Base-by-base conservation (phyloP, 345 rosid genomes). In the Cardiospermum halicacabum region DNA sequence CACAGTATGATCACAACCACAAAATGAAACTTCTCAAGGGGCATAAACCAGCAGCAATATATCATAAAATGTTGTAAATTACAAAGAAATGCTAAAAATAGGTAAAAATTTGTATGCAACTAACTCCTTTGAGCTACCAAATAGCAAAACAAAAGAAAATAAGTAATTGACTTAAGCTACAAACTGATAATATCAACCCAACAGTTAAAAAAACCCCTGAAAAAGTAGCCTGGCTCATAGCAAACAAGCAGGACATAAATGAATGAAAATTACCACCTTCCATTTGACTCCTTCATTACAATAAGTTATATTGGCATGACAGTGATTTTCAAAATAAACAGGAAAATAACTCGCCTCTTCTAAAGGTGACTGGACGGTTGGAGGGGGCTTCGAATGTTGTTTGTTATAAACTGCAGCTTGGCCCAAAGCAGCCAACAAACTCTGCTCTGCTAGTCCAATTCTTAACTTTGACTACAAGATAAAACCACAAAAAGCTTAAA, bases 381-480 rank as follows among this genome's bases (percentile, higher is more conserved):
- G 40, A 64, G 96, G 85, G 59, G 89, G 89, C 58, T 75, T 87
- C 69, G 89, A 82, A 69, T 87, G 83, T 40, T 85, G 79, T 74
- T 85, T 95, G 66, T 81, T 71, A 70, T 85, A 79, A 7, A 88
- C 88, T 72, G 96, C 85, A 28, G 99, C 96, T 80, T 91, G 96
- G 67, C 96, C 99, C 58, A 94, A 67, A 25, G 97, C 95, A 73
- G 95, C 88, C 74, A 94, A 85, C 66, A 94, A 87, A 67, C 95
- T 94, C 79, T 89, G 86, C 62, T 80, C 91, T 31, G 99, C 86
- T 66, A 87, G 79, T 58, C 88, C 91, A 65, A 94, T 82, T 57
- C 93, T 81, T 85, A 94, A 66, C 67, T 87, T 89, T 62, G 87
- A 66, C 97, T 94, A 81, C 64, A 63, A 60, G 37, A 69, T 18